Percentiles rank a stretch among this genome's conserved stretches.
phyloP scores from a whole-genome alignment of 1,284 basidiomycete genomes.

The Puccinia novopanici region DNA sequence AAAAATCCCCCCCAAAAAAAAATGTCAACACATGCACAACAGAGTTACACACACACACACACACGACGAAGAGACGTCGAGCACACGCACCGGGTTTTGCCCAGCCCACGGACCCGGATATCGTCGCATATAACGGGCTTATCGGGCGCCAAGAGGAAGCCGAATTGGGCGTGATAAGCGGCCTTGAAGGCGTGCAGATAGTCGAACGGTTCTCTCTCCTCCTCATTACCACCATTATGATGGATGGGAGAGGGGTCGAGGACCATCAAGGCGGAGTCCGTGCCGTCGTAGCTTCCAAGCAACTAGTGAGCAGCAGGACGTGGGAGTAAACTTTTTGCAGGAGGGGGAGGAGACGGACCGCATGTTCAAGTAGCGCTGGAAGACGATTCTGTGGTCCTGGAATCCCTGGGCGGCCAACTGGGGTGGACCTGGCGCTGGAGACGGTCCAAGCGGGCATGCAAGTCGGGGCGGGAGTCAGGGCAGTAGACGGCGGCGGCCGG shows the following conservation, averaged over 20 bases:
- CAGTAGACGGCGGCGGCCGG: constrained; percentile 57
- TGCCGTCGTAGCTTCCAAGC: constrained; percentile 22
- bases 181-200: constrained; percentile 20
- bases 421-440: constrained; percentile 51
- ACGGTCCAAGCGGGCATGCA: constrained; percentile 27
- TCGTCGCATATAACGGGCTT: constrained; percentile 46
- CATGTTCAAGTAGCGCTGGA: constrained; percentile 46
- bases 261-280: constrained; percentile 50
- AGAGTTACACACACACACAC: too few relatives aligned
- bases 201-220: constrained; percentile 21
- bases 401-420: constrained; percentile 23
- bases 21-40: too few relatives aligned
- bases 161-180: constrained; percentile 39
- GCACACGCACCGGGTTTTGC: constrained; percentile 32
- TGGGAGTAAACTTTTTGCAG: not conserved
- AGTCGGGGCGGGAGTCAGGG: constrained; percentile 16
- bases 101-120: constrained; percentile 45
- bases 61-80: too few relatives aligned
- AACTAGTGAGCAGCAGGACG: not conserved
- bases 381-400: not conserved
- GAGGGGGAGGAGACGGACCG: constrained; percentile 2
- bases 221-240: not conserved
- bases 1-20: too few relatives aligned
- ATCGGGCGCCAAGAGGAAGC: constrained; percentile 23
- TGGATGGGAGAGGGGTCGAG: not conserved